phyloP scores from a whole-genome alignment of 257 asterid species.

The Ehretia macrophylla region DNA sequence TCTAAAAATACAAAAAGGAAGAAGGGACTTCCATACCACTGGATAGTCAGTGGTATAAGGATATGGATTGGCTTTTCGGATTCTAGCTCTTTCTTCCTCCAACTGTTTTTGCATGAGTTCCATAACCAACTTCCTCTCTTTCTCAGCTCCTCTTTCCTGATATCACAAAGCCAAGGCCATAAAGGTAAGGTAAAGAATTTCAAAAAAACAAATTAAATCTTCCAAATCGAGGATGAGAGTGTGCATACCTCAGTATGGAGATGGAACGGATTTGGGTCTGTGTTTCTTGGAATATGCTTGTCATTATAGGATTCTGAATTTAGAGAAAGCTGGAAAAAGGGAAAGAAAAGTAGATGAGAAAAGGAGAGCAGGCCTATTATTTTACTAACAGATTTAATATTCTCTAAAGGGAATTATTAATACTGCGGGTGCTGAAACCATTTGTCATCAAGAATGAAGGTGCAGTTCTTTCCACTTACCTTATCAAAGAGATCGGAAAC shows the following conservation, averaged over 20 bases:
- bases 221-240: background rate
- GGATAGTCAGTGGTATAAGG: conserved; percentile 97
- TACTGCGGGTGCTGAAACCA: too few relatives aligned
- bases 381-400: too few relatives aligned
- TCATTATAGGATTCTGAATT: conserved; percentile 58
- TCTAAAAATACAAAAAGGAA: background rate
- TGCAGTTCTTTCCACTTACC: conserved; percentile 24
- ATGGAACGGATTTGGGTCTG: conserved; percentile 75
- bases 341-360: conserved; percentile 2
- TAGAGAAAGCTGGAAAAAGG: conserved; percentile 62
- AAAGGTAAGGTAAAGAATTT: conserved; percentile 1
- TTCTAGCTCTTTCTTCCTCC: conserved; percentile 77
- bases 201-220: background rate
- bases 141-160: conserved; percentile 89
- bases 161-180: background rate
- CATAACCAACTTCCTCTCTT: conserved; percentile 51
- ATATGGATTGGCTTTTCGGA: conserved; percentile 82
- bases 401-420: too few relatives aligned
- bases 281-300: conserved; percentile 58
- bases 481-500: conserved; percentile 74
- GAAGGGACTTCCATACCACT: conserved; percentile 39
- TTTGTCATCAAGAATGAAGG: background rate
- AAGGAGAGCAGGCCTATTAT: too few relatives aligned
- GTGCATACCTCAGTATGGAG: conserved; percentile 77
- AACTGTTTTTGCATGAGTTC: conserved; percentile 66